A percentile compares a stretch with the other conserved stretches of the same genome.
phyloP scores from a whole-genome alignment of 2,329 filamentous ascomycete genomes.

The Colletotrichum kahawae region DNA sequence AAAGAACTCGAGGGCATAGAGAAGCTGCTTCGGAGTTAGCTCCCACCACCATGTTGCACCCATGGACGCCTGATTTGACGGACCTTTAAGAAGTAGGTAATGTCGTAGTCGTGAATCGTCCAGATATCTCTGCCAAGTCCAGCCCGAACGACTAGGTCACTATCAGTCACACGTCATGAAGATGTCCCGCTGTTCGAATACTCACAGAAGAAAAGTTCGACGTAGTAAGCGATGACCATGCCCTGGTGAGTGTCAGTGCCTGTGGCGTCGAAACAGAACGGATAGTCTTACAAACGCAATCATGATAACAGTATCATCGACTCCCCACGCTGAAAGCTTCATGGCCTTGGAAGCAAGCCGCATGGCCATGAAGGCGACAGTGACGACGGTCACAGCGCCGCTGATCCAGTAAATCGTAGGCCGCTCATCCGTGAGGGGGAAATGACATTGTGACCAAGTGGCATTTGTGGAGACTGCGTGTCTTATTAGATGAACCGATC shows the following conservation, averaged over 20 bases:
- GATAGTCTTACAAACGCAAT: background rate
- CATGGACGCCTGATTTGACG: too few relatives aligned
- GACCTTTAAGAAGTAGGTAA: slow-evolving; percentile 35
- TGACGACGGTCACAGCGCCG: background rate
- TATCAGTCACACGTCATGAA: background rate
- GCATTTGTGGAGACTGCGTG: background rate
- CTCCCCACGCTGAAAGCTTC: background rate
- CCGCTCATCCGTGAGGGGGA: background rate
- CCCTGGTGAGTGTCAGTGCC: background rate
- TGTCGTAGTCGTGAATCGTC: slow-evolving; percentile 29
- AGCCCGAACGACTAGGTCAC: slow-evolving; percentile 20
- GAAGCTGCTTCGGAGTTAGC: slow-evolving; percentile 22
- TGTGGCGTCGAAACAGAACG: fast-evolving
- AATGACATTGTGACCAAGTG: background rate
- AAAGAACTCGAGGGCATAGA: slow-evolving; percentile 31
- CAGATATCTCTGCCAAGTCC: slow-evolving; percentile 43
- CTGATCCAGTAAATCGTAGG: background rate
- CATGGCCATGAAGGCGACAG: background rate
- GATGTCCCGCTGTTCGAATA: background rate
- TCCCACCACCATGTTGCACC: fast-evolving
- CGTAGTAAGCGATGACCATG: background rate
- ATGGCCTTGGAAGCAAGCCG: background rate
- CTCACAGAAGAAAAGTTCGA: background rate
- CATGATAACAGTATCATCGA: background rate
- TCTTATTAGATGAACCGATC: background rate